Conservation (phyloP, 2,329 filamentous ascomycete genomes). For the Ilyonectria sp. region DNA sequence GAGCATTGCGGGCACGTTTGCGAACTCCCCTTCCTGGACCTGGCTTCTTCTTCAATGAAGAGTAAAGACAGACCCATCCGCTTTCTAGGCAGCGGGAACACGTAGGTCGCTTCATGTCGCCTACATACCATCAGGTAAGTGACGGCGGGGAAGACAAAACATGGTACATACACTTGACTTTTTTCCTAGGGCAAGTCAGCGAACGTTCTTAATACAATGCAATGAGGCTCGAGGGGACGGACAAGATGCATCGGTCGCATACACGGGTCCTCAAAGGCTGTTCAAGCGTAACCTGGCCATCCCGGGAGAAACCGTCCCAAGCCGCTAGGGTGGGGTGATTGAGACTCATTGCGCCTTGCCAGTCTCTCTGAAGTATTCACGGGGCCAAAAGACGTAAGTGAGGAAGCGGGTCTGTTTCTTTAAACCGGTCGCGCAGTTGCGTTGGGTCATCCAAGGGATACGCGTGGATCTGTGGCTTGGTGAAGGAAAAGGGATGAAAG, state of each 20-base stretch:
- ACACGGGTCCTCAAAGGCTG: slow-evolving; percentile 3
- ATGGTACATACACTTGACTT: slow-evolving; percentile 1
- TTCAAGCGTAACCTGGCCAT: neutral
- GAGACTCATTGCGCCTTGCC: slow-evolving; percentile 1
- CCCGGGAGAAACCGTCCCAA: slow-evolving; percentile 1
- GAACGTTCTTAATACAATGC: slow-evolving; percentile 4
- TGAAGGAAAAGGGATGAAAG: too few relatives aligned
- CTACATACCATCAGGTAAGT: slow-evolving; percentile 3
- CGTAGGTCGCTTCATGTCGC: slow-evolving; percentile 2
- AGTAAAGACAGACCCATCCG: slow-evolving; percentile 4
- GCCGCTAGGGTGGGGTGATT: neutral
- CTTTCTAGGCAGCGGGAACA: slow-evolving; percentile 3
- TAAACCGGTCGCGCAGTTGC: too few relatives aligned
- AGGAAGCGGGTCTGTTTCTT: too few relatives aligned
- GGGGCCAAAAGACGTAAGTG: slow-evolving; percentile 1
- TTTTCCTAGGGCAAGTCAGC: neutral
- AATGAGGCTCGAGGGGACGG: neutral
- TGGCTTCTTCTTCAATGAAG: slow-evolving; percentile 4
- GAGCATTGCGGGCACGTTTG: slow-evolving; percentile 1
- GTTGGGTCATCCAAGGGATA: too few relatives aligned
- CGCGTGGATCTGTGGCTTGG: too few relatives aligned
- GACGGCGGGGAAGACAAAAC: slow-evolving; percentile 1
- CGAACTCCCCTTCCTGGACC: neutral
- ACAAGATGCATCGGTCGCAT: slow-evolving; percentile 4
- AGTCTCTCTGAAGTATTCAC: slow-evolving; percentile 3